Conservation (phyloP, 2,329 filamentous ascomycete species). For the Cladophialophora immunda region DNA sequence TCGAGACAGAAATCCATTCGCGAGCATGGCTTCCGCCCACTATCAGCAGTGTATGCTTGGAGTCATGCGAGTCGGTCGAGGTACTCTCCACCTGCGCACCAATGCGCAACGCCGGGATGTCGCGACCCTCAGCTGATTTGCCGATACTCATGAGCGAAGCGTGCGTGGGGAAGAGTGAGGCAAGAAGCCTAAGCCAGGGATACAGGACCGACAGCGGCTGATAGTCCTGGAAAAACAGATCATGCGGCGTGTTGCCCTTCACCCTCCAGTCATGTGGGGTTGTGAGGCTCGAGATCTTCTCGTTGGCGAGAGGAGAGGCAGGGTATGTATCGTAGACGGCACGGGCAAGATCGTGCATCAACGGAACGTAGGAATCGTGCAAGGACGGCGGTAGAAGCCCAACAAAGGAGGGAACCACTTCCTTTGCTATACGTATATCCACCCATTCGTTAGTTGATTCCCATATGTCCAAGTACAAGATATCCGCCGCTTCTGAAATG, state of each 20-base stretch:
- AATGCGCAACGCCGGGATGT: constrained; percentile 82
- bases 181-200: constrained; percentile 91
- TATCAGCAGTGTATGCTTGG: constrained; percentile 79
- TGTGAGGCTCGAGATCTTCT: constrained; percentile 23
- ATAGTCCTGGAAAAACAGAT: constrained; percentile 91
- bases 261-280: constrained; percentile 52
- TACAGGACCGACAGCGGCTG: constrained; percentile 83
- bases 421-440: constrained; percentile 80
- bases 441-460: constrained; percentile 81
- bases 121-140: constrained; percentile 85
- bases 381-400: constrained; percentile 79
- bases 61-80: constrained; percentile 52
- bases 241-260: constrained; percentile 46
- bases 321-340: constrained; percentile 81
- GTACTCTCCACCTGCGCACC: constrained; percentile 60
- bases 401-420: constrained; percentile 77
- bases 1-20: constrained; percentile 95
- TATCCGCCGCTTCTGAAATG: constrained; percentile 75
- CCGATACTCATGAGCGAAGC: constrained; percentile 79
- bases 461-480: constrained; percentile 90
- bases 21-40: constrained; percentile 89
- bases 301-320: constrained; percentile 40
- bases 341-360: constrained; percentile 82
- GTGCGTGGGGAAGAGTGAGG: constrained; percentile 87
- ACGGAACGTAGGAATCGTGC: constrained; percentile 72